Conservation (phyloP, 768 basidiomycete species). For the Hemileccinum impolitum region DNA sequence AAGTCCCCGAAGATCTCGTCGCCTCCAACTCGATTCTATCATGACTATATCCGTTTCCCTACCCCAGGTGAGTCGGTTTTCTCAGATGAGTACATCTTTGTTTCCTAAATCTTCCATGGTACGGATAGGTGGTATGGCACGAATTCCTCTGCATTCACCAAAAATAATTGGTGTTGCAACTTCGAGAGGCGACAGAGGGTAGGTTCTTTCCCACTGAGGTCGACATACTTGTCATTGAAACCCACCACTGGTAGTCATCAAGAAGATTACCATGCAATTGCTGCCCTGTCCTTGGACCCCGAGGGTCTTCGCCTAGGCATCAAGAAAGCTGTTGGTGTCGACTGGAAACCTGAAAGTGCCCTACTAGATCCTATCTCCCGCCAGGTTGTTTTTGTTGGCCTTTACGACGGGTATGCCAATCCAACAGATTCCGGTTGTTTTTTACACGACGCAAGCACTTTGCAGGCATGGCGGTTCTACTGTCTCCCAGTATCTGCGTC, state of each 20-base stretch:
- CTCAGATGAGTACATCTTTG: background rate
- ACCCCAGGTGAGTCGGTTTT: constrained; percentile 44
- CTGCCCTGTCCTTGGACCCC: constrained; percentile 70
- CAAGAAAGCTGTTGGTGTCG: constrained; percentile 55
- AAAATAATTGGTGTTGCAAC: constrained; percentile 75
- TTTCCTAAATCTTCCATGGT: constrained; percentile 9
- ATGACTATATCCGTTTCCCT: constrained; percentile 63
- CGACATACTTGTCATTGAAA: constrained; percentile 3
- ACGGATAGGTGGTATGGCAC: constrained; percentile 52
- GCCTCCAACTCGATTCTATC: constrained; percentile 39
- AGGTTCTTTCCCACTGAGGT: constrained; percentile 13
- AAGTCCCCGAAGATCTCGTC: constrained; percentile 14
- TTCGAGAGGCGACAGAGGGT: constrained; percentile 76
- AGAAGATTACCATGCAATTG: constrained; percentile 82
- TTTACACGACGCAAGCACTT: constrained; percentile 3
- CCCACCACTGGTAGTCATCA: constrained; percentile 69
- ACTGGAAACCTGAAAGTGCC: constrained; percentile 67
- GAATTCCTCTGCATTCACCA: constrained; percentile 70
- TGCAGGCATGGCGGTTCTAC: constrained; percentile 88
- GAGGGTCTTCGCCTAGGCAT: constrained; percentile 67
- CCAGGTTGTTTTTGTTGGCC: constrained; percentile 83
- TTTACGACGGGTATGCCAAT: constrained; percentile 81
- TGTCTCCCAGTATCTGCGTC: constrained; percentile 80
- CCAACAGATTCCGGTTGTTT: background rate
- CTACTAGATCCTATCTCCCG: constrained; percentile 55